Evolutionary conservation across 176 grass and related monocot species (phyloP), one percentile per base, ranked within the genome.

Genomic region (Miscanthus lutarioriparius): DNA sequence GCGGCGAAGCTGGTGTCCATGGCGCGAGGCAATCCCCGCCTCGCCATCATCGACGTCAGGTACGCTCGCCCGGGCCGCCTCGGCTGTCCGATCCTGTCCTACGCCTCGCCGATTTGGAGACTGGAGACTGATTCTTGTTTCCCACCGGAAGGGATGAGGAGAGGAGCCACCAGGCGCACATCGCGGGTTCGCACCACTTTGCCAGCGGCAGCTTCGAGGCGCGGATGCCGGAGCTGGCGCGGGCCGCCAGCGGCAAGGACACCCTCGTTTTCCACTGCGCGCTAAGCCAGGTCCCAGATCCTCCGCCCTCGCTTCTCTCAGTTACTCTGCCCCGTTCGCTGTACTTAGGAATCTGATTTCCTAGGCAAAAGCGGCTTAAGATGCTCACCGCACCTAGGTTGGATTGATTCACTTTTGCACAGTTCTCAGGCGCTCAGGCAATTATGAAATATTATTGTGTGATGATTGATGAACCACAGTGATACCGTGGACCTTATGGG

Each of bases 241-340:
- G 40, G 45, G 22, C 89, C 51, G 53, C 92, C 80, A 74, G 37
- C 76, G 91, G 77, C 73, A 94, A 93, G 86, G 91, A 95, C 68
- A 95, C 92, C 80, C 89, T 98, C 67, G 91, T 98, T 80, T 98
- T 98, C 72, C 96, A 98, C 87, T 98, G 96, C 89, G 91, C 91
- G n/a, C 93, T 98, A 64, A 95, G 96, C 86, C 75, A 95, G 91
- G 96, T 95, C 1, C 0, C 73, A 53, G 41, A 65, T 87, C 49
- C 73, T 35, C n/a, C 32, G 32, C 47, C 10, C 12, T 16, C 23
- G 23, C 41, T 80, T 53, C 1, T 70, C 22, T 41, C 22, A 35
- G 7, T 33, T 56, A 33, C 45, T 22, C 10, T 56, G 5, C 17
- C 72, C 27, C 4, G 17, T 53, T 51, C 4, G 3, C 72, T 53